Evolutionary conservation across 371 early-diverging fungal genomes (phyloP), one percentile per base, ranked within the genome.

Genomic region (Saksenaea vasiformis): DNA sequence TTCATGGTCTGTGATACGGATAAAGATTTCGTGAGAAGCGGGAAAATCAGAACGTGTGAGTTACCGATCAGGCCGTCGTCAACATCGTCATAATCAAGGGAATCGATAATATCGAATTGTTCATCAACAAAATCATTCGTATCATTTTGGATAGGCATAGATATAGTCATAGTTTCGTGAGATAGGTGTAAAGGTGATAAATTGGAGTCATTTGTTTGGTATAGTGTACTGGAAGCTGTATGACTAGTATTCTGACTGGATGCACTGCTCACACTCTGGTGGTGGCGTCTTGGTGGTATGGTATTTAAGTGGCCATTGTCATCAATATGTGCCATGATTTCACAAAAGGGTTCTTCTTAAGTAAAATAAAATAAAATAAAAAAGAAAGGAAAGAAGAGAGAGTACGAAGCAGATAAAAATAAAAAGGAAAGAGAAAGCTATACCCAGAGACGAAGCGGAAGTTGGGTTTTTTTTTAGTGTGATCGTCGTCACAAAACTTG

Each of bases 41-140:
- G 31, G 36, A 53, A 58, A 27, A 39, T 1, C 55, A 36, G 41
- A 58, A 27, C 41, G 31, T 58, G 36, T 57, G 37, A 53, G 47
- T 57, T 77, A 78, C 81, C 76, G 43, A 78, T 70, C 38, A 78
- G 51, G 15, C 64, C 70, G 55, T 72, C 76, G 44, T 80, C 81
- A 3, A 76, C 65, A 61, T 80, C 78, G 51, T 80, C 81, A 57
- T 72, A 80, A 55, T 74, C 72, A 8, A 80, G 61, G 31, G 70
- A 65, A 35, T 80, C 78, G 51, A 80, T 71, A 47, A 78, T 76
- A 53, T 74, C 81, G 31, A 80, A 71, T 27, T 73, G 67, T 13
- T 70, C 66, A 14, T 68, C 66, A n/a, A 41, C 61, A 47, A 19
- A 47, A 19, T 17, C 19, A 47, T 22, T 47, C 7, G 17, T 5